Base-by-base conservation (phyloP, 148 eudicot genomes). In the Rhododendron ovatum region DNA sequence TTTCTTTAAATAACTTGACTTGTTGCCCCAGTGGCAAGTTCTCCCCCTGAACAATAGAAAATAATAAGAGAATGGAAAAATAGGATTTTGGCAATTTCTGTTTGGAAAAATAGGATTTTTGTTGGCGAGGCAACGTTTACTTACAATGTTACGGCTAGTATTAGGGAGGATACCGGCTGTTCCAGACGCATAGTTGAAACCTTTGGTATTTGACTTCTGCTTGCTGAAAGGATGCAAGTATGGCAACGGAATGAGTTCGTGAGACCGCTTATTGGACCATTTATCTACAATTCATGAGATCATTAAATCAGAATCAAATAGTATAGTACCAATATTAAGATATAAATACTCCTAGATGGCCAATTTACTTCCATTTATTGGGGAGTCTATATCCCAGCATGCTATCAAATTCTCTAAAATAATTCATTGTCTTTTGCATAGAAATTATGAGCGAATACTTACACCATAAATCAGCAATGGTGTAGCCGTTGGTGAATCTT, bases 101-200 rank as follows among this genome's bases (percentile, higher is more conserved):
- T 26, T 65, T 1, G 1, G 1, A 0, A 65, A 26, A n/a, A 26
- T 65, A n/a, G 4, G 12, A 65, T 65, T 65, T 65, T 65, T 3
- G 73, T 65, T 26, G 15, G 73, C 1, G 13, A 65, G 73, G 13
- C 33, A 26, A 65, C 9, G 14, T 24, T 7, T 59, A n/a, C 82
- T 78, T 85, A 85, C 86, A 77, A 77, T 59, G 15, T 41, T 50
- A 12, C 53, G 41, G 26, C 48, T 43, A 10, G 82, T 85, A 39
- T 57, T 5, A 22, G 28, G 57, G 75, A 85, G 82, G 28, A 85
- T 37, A 77, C 86, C 76, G n/a, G 82, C 43, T 28, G 86, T 78
- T 51, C 75, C 86, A 26, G 86, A 85, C 26, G 86, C 86, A 59
- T 78, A 85, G 82, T 57, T 85, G 28, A 57, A 85, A 69, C 82